Base-by-base conservation (phyloP, 1,139 yeast species). In the Meyerozyma elateridarum region DNA sequence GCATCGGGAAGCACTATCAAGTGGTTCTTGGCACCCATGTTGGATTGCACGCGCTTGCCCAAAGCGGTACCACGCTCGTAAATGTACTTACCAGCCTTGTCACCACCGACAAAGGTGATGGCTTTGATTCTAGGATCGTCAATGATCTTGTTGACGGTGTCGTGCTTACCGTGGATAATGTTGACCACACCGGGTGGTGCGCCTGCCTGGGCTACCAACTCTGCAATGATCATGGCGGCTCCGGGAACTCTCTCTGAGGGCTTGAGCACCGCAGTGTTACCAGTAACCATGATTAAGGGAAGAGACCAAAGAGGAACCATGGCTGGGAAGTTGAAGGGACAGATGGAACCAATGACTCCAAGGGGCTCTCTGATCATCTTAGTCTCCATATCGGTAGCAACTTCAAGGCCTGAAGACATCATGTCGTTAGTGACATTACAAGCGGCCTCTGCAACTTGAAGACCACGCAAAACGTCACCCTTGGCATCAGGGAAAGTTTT, bases 271-370 rank as follows among this genome's bases (percentile, higher is more conserved):
- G 82, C 71, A 25, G 89, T 78, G 65, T 83, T 83, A 46, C 93
- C 93, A 16, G 89, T 81, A 38, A 79, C 89, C 41, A 83, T 70
- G 28, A 78, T 68, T 51, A 82, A 71, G 12, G 93, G 93, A 39
- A 83, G 70, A 20, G 88, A 76, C 93, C 93, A 83, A 46, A 83
- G 65, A 22, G 93, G 93, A 38, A 83, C 85, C 91, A 83, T 82
- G 28, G 88, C 91, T 18, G 91, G 91, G 72, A 82, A 80, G 61
- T 80, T 80, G 59, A 76, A 76, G n/a, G 87, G 87, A 47, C 81
- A 75, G 44, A 79, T 79, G 15, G 85, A 79, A 6, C 80, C 85
- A 38, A 78, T 71, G 14, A 79, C 83, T 13, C 85, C 85, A 38
- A 70, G 56, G 19, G 76, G 76, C 48, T 70, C 76, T 46, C 91